phyloP scores from a whole-genome alignment of 495 filamentous ascomycete species.

The Aspergillus mulundensis region DNA sequence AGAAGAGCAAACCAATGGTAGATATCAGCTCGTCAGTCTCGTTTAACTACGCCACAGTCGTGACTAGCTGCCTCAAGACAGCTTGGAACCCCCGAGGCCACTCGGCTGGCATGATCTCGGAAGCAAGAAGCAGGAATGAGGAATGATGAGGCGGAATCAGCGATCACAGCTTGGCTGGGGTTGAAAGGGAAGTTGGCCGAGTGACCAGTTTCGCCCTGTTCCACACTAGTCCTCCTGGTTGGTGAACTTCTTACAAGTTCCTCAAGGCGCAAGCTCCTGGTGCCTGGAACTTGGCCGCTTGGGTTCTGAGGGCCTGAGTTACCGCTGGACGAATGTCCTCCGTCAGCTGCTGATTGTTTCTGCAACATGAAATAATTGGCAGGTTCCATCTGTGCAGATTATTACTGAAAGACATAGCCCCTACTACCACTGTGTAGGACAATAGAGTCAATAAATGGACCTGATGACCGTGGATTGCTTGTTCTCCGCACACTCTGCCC shows the following conservation, averaged over 20 bases:
- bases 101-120: not conserved
- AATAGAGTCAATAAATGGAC: not conserved
- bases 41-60: not conserved
- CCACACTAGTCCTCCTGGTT: slow-evolving; percentile 5
- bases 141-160: not conserved
- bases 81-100: not conserved
- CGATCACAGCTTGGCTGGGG: not conserved
- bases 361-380: not conserved
- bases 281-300: slow-evolving; percentile 3
- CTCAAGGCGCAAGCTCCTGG: not conserved
- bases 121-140: not conserved
- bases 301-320: slow-evolving; percentile 5
- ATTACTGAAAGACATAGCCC: not conserved
- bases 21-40: not conserved
- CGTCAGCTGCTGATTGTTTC: not conserved
- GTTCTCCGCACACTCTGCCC: not conserved
- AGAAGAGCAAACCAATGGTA: not conserved
- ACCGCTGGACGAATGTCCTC: slow-evolving; percentile 14
- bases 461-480: not conserved
- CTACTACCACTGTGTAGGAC: not conserved
- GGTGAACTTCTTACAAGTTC: not conserved
- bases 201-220: slow-evolving; percentile 1
- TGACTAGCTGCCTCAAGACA: not conserved
- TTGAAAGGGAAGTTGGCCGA: slow-evolving; percentile 5
- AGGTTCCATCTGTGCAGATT: not conserved